These are phyloP conservation scores for Buddleja alternifolia DNA, from an alignment of 257 asterid genomes.

Conservation along the genomic window DNA sequence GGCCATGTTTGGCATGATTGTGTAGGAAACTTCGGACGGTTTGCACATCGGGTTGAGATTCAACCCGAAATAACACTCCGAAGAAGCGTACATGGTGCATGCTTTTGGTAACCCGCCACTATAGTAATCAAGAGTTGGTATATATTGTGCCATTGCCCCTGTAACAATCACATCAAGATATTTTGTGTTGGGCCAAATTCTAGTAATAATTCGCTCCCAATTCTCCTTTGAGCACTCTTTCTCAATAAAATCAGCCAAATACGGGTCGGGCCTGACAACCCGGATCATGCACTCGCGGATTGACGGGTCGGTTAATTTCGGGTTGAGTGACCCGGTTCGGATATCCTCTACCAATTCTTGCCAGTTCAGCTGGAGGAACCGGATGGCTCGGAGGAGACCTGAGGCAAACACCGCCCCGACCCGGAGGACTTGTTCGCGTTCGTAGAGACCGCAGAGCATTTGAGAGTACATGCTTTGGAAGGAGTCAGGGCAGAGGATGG, in stretches of 20 bases:
- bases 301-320: constrained; percentile 53
- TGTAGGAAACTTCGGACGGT: constrained; percentile 85
- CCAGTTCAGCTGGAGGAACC: constrained; percentile 91
- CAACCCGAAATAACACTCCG: constrained; percentile 92
- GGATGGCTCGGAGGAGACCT: constrained; percentile 97
- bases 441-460: constrained; percentile 93
- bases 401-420: constrained; percentile 97
- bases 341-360: constrained; percentile 59
- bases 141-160: constrained; percentile 97
- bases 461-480: constrained; percentile 97
- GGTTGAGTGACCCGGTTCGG: constrained; percentile 63
- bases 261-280: constrained; percentile 51
- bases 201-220: constrained; percentile 82
- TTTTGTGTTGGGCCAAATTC: constrained; percentile 92
- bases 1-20: constrained; percentile 98
- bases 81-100: constrained; percentile 95
- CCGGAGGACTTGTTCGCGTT: constrained; percentile 85
- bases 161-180: constrained; percentile 93
- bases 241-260: constrained; percentile 56
- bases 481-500: constrained; percentile 89
- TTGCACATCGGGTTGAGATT: constrained; percentile 91
- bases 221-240: constrained; percentile 59
- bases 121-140: constrained; percentile 89
- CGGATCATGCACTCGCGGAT: constrained; percentile 54
- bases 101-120: constrained; percentile 83